These are phyloP conservation scores for Ambrosiella xylebori DNA, from an alignment of 2,329 filamentous ascomycete genomes.

Conservation along the genomic window DNA sequence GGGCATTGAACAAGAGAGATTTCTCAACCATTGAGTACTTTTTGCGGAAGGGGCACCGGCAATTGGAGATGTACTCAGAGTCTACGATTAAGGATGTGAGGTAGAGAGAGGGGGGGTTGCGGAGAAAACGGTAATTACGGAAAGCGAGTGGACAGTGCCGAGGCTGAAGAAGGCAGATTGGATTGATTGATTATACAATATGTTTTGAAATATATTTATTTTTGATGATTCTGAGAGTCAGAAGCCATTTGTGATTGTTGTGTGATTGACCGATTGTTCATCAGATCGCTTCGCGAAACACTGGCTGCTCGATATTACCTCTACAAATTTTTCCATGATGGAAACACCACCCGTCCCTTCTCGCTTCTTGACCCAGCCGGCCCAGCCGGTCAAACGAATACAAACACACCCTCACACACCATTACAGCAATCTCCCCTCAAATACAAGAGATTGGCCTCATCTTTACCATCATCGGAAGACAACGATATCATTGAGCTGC, in stretches of 20 bases:
- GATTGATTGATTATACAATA: no score
- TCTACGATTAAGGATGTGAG: constrained; percentile 62
- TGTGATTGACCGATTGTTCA: no score
- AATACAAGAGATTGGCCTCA: not conserved
- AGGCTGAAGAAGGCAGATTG: not conserved
- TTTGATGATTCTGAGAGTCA: no score
- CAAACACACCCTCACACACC: not conserved
- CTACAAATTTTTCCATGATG: not conserved
- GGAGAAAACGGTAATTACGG: not conserved
- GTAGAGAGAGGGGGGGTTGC: not conserved
- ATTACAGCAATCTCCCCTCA: not conserved
- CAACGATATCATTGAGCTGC: not conserved
- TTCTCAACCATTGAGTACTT: constrained; percentile 76
- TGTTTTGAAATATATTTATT: no score
- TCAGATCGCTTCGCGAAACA: no score
- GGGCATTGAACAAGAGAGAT: constrained; percentile 59
- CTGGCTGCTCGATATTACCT: no score
- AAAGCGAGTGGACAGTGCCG: not conserved
- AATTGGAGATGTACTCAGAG: constrained; percentile 67
- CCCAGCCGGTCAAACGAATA: not conserved
- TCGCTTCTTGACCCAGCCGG: not conserved
- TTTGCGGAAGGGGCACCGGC: constrained; percentile 61
- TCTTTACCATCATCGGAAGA: not conserved
- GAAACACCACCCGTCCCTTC: not conserved
- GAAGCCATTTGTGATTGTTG: no score